A percentile compares a stretch with the other conserved stretches of the same genome.
Evolutionary conservation across 441 rosid genomes (phyloP).

Genomic region (Erodium texanum): DNA sequence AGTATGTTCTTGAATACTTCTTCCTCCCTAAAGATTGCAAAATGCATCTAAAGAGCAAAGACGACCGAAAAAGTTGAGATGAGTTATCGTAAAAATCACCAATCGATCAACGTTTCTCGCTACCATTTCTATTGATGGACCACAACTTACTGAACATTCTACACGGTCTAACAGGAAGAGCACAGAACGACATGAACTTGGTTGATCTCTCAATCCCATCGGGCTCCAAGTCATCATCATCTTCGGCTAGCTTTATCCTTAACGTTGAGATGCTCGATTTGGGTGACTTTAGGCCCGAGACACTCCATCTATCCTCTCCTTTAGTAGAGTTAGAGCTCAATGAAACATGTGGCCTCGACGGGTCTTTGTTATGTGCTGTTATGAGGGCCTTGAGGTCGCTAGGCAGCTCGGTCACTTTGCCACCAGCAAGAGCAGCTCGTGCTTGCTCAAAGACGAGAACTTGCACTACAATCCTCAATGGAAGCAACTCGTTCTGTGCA

Average conservation of each 20-base stretch:
- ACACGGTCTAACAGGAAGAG: constrained; percentile 66
- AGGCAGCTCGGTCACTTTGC: constrained; percentile 65
- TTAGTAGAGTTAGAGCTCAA: constrained; percentile 59
- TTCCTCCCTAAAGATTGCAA: background rate
- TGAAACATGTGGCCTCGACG: constrained; percentile 55
- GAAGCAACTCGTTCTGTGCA: constrained; percentile 60
- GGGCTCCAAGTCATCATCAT: constrained; percentile 41
- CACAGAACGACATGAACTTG: constrained; percentile 60
- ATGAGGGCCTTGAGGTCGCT: constrained; percentile 79
- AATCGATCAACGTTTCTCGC: constrained; percentile 49
- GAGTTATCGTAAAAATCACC: constrained; percentile 11
- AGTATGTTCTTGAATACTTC: background rate
- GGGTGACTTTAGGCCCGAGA: constrained; percentile 44
- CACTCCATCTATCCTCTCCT: constrained; percentile 82
- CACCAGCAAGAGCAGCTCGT: constrained; percentile 59
- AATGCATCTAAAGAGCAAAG: background rate
- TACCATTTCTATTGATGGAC: constrained; percentile 58
- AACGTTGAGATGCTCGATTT: constrained; percentile 63
- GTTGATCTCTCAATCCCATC: constrained; percentile 53
- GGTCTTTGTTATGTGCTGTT: constrained; percentile 59
- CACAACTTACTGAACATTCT: constrained; percentile 78
- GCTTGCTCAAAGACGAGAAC: constrained; percentile 74
- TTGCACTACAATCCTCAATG: constrained; percentile 62
- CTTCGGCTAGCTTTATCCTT: constrained; percentile 81
- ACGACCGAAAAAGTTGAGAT: background rate